Percentiles rank a stretch among this genome's conserved stretches.
These are phyloP conservation scores for Caryopteris hybrid DNA, from an alignment of 305 asterid genomes.

Conservation along the genomic window DNA sequence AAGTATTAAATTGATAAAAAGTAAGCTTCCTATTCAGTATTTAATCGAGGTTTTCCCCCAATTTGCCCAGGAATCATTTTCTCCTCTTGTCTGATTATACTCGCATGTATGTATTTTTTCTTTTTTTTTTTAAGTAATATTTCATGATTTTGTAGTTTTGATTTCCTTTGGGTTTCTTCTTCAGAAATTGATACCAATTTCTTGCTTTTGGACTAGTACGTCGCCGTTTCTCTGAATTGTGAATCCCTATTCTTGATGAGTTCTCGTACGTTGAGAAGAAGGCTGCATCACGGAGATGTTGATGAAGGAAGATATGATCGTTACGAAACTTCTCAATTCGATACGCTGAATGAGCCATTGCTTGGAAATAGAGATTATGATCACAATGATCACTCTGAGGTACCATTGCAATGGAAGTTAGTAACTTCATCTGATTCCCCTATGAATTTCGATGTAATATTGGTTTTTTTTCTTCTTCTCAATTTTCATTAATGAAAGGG, in stretches of 20 bases:
- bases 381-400: slow-evolving; percentile 29
- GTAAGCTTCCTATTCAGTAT: slow-evolving; percentile 4
- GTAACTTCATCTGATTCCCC: neutral
- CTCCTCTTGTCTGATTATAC: neutral
- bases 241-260: slow-evolving; percentile 40
- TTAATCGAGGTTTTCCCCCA: slow-evolving; percentile 9
- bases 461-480: neutral
- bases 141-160: neutral
- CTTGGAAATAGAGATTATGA: slow-evolving; percentile 44
- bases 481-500: slow-evolving; percentile 31
- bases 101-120: neutral
- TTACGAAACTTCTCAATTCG: slow-evolving; percentile 49
- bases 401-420: slow-evolving; percentile 6
- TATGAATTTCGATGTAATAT: neutral
- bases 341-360: slow-evolving; percentile 75
- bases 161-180: neutral
- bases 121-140: too few relatives aligned
- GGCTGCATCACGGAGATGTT: slow-evolving; percentile 77
- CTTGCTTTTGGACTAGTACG: neutral
- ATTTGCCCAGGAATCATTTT: neutral
- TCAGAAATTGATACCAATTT: neutral
- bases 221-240: slow-evolving; percentile 7
- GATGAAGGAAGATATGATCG: slow-evolving; percentile 66
- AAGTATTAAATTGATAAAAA: neutral
- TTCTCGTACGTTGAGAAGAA: slow-evolving; percentile 71